Percentiles rank a stretch among this genome's conserved stretches.
phyloP scores from a whole-genome alignment of 2,329 filamentous ascomycete genomes.

The Alternaria burnsii region DNA sequence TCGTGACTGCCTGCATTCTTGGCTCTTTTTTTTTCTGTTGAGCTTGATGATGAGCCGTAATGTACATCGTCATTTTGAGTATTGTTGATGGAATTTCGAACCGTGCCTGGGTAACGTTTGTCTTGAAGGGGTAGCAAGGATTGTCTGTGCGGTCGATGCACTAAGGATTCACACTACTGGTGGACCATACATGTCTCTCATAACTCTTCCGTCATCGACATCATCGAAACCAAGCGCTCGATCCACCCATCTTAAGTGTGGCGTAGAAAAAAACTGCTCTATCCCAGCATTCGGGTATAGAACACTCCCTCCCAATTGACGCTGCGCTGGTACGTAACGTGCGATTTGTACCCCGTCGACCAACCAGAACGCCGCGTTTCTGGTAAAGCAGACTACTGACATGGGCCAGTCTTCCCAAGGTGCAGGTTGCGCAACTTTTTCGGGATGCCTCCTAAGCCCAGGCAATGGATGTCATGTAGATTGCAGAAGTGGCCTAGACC shows the following conservation, averaged over 20 bases:
- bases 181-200: not conserved
- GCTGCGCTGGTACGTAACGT: slow-evolving; percentile 4
- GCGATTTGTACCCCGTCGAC: not conserved
- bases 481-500: not conserved
- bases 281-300: not conserved
- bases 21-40: not conserved
- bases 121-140: not conserved
- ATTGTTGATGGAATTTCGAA: not conserved
- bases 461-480: not conserved
- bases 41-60: not conserved
- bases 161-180: not conserved
- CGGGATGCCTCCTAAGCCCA: not conserved
- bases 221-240: not conserved
- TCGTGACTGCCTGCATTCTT: not conserved
- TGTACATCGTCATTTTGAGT: not conserved
- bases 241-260: not conserved
- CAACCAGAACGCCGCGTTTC: not conserved
- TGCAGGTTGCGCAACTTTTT: not conserved
- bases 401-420: not conserved
- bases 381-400: not conserved
- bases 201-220: not conserved
- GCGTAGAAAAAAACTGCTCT: too few relatives aligned
- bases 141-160: slow-evolving; percentile 7
- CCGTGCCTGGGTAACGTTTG: not conserved
- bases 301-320: not conserved